Base-by-base conservation (phyloP, 768 basidiomycete species). In the Tricholoma saponaceum region DNA sequence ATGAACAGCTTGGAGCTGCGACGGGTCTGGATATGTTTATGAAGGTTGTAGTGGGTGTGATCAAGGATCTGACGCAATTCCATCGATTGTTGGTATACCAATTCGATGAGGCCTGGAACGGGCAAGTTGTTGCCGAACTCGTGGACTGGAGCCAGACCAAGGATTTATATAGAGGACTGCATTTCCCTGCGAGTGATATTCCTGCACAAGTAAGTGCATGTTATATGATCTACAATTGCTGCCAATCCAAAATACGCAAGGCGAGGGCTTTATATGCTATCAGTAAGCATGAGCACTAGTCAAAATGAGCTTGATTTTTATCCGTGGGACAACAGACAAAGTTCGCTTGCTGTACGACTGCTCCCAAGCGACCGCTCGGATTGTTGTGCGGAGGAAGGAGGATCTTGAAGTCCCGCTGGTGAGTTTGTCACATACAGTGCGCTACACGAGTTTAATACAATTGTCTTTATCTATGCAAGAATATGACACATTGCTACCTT, bases 401-500 rank as follows among this genome's bases (percentile, higher is more conserved):
- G 90, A 94, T 69, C 76, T 94, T 5, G 80, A 86, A 49, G 70
- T 71, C 5, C 90, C 90, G 3, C 71, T 92, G 55, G 84, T 86
- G 67, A 43, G 78, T 74, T 16, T 50, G 20, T 12, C 33, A 4
- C 4, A 13, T 25, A 13, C 8, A 16, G 22, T 37, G 0, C 3
- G 25, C 46, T 26, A 16, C 16, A 26, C 30, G 8, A 18, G 46
- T 7, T 43, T 5, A 18, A 39, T 5, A 46, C 25, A 33, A 4
- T 35, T 25, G 0, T 30, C 37, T 14, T n/a, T 41, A 43, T 26
- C 10, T 16, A 46, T 43, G 14, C 44, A 43, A 88, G 81, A 83
- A 92, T 65, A 90, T 92, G 89, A 91, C 90, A 0, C 87, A 92
- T 69, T 89, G 85, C 56, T 90, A 87, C 62, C 74, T 92, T 8